These are phyloP conservation scores for Talaromyces amestolkiae DNA, from an alignment of 2,329 filamentous ascomycete genomes.

Conservation along the genomic window DNA sequence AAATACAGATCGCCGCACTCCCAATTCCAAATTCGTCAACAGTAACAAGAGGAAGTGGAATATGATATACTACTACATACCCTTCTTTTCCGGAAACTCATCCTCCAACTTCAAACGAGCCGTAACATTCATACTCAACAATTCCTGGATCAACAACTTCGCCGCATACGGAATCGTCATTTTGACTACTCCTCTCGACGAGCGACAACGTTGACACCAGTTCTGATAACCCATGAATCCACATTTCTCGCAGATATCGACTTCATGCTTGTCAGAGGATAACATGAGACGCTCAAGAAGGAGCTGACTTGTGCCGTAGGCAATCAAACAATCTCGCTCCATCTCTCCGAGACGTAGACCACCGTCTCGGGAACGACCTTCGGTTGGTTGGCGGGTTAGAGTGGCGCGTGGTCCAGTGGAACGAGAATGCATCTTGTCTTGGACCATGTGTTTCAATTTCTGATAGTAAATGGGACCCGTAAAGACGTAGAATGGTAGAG, in stretches of 20 bases:
- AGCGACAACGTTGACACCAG: conserved; percentile 91
- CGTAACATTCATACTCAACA: conserved; percentile 98
- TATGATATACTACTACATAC: conserved; percentile 29
- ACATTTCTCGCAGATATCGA: conserved; percentile 92
- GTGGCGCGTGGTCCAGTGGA: conserved; percentile 86
- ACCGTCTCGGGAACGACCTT: conserved; percentile 88
- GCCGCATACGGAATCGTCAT: conserved; percentile 98
- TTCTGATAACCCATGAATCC: conserved; percentile 94
- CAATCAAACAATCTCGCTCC: conserved; percentile 97
- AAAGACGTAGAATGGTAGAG: conserved; percentile 93
- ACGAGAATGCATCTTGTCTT: conserved; percentile 98
- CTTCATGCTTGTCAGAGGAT: conserved; percentile 81
- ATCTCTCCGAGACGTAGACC: conserved; percentile 94
- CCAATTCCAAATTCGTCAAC: not conserved
- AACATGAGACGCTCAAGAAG: conserved; percentile 93
- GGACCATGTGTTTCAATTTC: conserved; percentile 99
- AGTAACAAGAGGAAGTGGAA: not conserved
- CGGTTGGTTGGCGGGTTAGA: conserved; percentile 90
- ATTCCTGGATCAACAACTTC: conserved; percentile 90
- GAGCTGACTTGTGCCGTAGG: conserved; percentile 90
- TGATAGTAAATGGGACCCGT: conserved; percentile 99
- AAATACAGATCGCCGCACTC: not conserved
- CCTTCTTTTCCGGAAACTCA: conserved; percentile 68
- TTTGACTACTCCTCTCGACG: conserved; percentile 75
- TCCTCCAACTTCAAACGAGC: conserved; percentile 87